Percentiles rank a stretch among this genome's conserved stretches.
Conservation (phyloP, 2,329 filamentous ascomycete genomes). For the Pseudogymnoascus verrucosus region DNA sequence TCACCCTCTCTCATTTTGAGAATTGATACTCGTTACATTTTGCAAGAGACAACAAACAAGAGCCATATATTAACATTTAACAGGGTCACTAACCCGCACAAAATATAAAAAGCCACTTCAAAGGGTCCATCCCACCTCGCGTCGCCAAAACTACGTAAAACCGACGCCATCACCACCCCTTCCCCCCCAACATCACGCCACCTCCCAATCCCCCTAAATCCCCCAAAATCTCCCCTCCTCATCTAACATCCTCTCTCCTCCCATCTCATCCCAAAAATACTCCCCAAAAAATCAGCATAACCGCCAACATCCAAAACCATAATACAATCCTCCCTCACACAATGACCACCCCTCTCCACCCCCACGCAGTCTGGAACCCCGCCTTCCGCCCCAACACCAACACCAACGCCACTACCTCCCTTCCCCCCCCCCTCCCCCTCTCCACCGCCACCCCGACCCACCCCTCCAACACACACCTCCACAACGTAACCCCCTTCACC, state of each 20-base stretch:
- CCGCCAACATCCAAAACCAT: not conserved
- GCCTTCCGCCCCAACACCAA: not conserved
- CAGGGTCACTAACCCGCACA: not conserved
- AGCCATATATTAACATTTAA: not conserved
- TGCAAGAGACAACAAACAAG: not conserved
- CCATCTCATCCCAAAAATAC: not conserved
- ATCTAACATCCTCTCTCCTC: not conserved
- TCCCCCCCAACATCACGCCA: not conserved
- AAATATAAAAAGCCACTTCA: not conserved
- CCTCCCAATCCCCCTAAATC: not conserved
- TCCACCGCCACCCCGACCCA: not conserved
- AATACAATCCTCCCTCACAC: not conserved
- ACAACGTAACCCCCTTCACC: not conserved
- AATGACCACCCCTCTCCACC: not conserved
- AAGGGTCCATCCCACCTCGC: not conserved
- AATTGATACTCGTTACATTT: not conserved
- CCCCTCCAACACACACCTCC: not conserved
- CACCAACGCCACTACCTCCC: not conserved
- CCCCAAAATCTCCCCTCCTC: not conserved
- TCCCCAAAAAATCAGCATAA: not conserved
- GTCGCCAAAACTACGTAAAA: not conserved
- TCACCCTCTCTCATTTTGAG: not conserved
- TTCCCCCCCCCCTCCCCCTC: not conserved
- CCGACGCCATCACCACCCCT: constrained; percentile 4
- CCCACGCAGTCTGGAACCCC: not conserved